Evolutionary conservation across 306 rosid species (phyloP).

Genomic region (Cotoneaster glaucophyllus): DNA sequence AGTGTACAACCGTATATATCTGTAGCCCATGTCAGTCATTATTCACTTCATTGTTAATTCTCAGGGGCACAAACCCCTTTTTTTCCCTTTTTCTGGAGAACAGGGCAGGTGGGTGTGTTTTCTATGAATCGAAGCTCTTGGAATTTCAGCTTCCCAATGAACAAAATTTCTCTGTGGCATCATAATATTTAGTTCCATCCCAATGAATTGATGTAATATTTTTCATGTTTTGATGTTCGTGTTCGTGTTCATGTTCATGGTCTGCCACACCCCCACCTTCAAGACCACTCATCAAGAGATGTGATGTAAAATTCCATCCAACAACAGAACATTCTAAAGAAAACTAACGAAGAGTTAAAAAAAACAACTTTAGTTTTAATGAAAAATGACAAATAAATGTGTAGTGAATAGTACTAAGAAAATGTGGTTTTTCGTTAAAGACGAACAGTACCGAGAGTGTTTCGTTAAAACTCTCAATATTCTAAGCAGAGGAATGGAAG

Average conservation of each 20-base stretch:
- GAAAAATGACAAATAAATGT: no score
- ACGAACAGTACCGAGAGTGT: no score
- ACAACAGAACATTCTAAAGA: not conserved
- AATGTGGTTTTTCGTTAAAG: no score
- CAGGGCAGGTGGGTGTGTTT: not conserved
- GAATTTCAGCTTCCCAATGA: not conserved
- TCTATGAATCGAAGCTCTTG: not conserved
- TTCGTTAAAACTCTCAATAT: no score
- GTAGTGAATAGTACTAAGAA: no score
- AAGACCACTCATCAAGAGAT: not conserved
- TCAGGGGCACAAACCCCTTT: not conserved
- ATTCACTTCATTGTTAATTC: not conserved
- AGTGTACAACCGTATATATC: no score
- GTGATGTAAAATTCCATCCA: not conserved
- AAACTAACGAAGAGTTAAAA: no score
- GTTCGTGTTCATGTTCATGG: not conserved
- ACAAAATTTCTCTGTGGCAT: not conserved
- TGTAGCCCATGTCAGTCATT: not conserved
- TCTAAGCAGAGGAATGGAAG: no score
- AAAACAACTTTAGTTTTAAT: no score
- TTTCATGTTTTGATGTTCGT: not conserved
- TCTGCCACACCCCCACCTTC: not conserved
- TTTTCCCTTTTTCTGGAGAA: not conserved
- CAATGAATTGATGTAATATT: not conserved
- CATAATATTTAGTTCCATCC: not conserved